Evolutionary conservation across 495 filamentous ascomycete genomes (phyloP), one percentile per base, ranked within the genome.

Genomic region (Xylaria acuta): DNA sequence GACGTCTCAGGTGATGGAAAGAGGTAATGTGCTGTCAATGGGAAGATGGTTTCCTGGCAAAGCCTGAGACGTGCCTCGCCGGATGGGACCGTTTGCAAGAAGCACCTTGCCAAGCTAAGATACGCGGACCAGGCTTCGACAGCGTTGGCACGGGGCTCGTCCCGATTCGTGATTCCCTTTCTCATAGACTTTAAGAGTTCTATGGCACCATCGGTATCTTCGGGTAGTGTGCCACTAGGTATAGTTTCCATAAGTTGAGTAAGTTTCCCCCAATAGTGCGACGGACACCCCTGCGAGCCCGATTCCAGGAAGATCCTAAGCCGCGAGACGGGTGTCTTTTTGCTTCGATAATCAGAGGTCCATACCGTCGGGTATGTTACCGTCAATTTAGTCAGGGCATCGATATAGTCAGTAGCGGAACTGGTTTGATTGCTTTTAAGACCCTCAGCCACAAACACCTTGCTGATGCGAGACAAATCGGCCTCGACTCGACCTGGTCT

Each of bases 251-350:
- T 75, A 1, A 97, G 77, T 32, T 82, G 82, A 53, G 84, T 81
- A 45, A 97, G 73, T 3, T 88, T 87, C 20, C 81, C 74, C 96
- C 96, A 99, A 78, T 89, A 97, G 5, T 86, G 86, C 3, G 84
- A 80, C 3, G 88, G 81, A 14, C 91, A 89, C 9, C 88, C 88
- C 74, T 97, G 92, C 1, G 95, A 97, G 58, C 97, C 96, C 75
- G 90, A 90, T 68, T 91, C 89, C n/a, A 98, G 83, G 75, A 97
- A 97, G 25, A 88, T 84, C 41, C 85, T 86, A 4, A 99, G 75
- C 36, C 90, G 85, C 40, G 87, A 86, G 1, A 90, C 81, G 0
- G 91, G 86, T 34, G 90, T 83, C 51, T 89, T 92, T 77, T 94
- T 95, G 20, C 85, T 84, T 20, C 80, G 84, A 76, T 92, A 92